phyloP scores from a whole-genome alignment of 352 stramenopile genomes.

The Phytophthora pinifolia region DNA sequence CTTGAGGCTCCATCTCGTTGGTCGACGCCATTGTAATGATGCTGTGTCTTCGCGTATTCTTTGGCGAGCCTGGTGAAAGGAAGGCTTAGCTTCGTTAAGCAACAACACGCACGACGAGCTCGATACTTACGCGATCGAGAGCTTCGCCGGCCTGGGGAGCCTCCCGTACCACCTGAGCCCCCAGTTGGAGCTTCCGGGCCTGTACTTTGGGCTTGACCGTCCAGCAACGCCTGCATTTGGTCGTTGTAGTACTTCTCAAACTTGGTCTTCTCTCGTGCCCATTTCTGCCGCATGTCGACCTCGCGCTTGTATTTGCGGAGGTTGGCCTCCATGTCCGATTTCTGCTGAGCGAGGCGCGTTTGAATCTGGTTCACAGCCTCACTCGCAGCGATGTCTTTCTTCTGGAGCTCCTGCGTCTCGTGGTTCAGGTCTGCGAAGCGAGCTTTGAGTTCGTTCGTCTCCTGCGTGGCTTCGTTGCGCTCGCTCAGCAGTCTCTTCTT shows the following conservation, averaged over 20 bases:
- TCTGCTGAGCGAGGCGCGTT: constrained; percentile 61
- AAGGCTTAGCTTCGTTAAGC: too few species aligned
- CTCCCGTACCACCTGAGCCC: background rate
- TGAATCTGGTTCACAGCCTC: constrained; percentile 78
- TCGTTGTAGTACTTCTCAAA: constrained; percentile 87
- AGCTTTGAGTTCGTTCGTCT: constrained; percentile 67
- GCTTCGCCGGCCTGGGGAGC: constrained; percentile 6
- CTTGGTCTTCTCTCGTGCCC: constrained; percentile 76
- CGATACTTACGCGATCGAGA: constrained; percentile 17
- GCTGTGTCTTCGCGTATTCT: constrained; percentile 15
- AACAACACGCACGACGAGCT: too few species aligned
- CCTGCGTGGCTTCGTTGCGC: constrained; percentile 44
- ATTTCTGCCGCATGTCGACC: constrained; percentile 71
- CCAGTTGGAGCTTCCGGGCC: background rate
- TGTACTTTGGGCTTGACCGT: constrained; percentile 8
- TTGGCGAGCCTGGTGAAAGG: constrained; percentile 10
- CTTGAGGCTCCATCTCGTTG: constrained; percentile 30
- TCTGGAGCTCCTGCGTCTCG: constrained; percentile 73
- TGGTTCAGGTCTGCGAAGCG: constrained; percentile 61
- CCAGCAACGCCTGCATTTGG: constrained; percentile 47
- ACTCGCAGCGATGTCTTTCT: constrained; percentile 68
- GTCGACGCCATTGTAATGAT: background rate
- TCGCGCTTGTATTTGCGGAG: constrained; percentile 67
- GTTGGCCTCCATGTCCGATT: constrained; percentile 64
- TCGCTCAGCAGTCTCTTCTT: constrained; percentile 70